Evolutionary conservation across 139 green algal genomes (phyloP).

Genomic region (Chloropicon primus): DNA sequence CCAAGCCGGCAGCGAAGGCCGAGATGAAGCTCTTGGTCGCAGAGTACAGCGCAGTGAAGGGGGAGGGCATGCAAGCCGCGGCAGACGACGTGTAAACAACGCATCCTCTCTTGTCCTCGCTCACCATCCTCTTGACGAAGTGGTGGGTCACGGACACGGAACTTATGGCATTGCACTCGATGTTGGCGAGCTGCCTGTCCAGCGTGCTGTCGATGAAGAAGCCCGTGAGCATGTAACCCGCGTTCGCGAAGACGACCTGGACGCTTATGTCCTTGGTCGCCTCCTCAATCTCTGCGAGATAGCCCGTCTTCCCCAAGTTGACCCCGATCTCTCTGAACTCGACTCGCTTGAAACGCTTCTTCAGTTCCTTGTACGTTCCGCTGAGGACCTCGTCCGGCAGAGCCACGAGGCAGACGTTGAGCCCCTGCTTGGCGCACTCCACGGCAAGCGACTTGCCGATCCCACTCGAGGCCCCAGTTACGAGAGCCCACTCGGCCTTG

Average conservation of each 20-base stretch:
- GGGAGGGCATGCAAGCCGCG: constrained; percentile 61
- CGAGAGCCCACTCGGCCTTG: constrained; percentile 75
- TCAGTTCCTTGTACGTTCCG: constrained; percentile 48
- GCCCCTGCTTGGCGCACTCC: constrained; percentile 59
- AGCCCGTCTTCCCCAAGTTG: constrained; percentile 55
- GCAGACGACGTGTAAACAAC: constrained; percentile 82
- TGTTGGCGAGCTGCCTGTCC: constrained; percentile 57
- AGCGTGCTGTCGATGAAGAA: constrained; percentile 76
- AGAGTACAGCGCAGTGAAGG: constrained; percentile 60
- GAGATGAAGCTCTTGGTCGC: constrained; percentile 78
- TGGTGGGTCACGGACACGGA: constrained; percentile 79
- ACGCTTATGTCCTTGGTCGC: constrained; percentile 63
- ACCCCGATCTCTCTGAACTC: constrained; percentile 64
- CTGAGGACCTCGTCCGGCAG: constrained; percentile 63
- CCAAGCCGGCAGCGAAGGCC: constrained; percentile 72
- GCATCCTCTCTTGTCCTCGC: constrained; percentile 55
- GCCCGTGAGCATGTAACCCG: constrained; percentile 84
- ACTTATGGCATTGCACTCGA: constrained; percentile 82
- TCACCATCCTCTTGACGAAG: constrained; percentile 69
- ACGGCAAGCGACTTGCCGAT: constrained; percentile 80
- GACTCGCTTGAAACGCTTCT: constrained; percentile 35
- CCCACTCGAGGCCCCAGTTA: constrained; percentile 60
- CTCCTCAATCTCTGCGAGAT: constrained; percentile 49
- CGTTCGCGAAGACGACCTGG: constrained; percentile 82
- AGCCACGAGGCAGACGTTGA: constrained; percentile 84